Percentiles rank a stretch among this genome's conserved stretches.
These are phyloP conservation scores for Suhomyces kilbournensis DNA, from an alignment of 805 yeast species.

Conservation along the genomic window DNA sequence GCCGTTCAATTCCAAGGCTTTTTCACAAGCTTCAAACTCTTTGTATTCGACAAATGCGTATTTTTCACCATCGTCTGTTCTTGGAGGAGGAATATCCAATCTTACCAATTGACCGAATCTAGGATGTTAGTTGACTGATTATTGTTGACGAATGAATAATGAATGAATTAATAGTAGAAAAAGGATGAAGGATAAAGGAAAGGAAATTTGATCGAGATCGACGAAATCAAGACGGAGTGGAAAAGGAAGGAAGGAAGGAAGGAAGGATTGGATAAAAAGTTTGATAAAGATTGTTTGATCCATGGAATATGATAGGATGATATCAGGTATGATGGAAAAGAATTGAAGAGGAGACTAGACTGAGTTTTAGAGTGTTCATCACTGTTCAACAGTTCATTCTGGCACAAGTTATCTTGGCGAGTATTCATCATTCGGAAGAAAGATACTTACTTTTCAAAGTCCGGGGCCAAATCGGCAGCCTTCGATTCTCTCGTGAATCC, in stretches of 20 bases:
- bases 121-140: conserved; percentile 11
- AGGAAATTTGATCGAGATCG: background rate
- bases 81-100: conserved; percentile 62
- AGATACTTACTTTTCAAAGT: conserved; percentile 55
- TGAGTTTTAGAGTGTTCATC: background rate
- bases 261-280: background rate
- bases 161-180: conserved; percentile 2
- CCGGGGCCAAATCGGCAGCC: conserved; percentile 58
- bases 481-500: conserved; percentile 53
- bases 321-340: background rate
- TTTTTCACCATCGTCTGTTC: conserved; percentile 55
- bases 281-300: background rate
- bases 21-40: conserved; percentile 50
- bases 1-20: conserved; percentile 49
- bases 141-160: background rate
- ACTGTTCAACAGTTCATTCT: background rate
- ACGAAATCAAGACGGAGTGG: background rate
- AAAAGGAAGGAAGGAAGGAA: background rate
- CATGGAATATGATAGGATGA: background rate
- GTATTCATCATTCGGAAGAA: background rate
- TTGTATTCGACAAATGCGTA: conserved; percentile 64
- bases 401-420: background rate
- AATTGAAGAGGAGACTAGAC: background rate
- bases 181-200: conserved; percentile 2
- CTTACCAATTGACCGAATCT: conserved; percentile 58